Conservation (phyloP, 371 early-diverging fungal genomes). For the Apophysomyces elegans region DNA sequence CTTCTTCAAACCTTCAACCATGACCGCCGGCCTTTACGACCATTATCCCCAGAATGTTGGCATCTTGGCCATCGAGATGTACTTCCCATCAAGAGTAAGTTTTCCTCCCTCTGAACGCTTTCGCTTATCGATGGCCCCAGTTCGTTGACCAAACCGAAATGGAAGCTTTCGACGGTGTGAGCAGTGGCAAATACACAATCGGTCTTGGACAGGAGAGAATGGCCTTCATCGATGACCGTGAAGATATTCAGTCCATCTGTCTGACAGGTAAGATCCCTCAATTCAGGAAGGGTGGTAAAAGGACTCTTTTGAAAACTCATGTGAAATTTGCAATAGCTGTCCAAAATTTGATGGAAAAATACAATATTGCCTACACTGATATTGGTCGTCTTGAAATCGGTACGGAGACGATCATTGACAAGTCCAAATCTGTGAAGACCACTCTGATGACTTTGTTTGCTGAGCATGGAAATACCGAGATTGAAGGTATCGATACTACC, state of each 20-base stretch:
- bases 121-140: conserved; percentile 40
- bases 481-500: conserved; percentile 97
- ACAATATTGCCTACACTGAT: conserved; percentile 80
- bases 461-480: conserved; percentile 88
- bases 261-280: conserved; percentile 72
- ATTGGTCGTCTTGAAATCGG: conserved; percentile 98
- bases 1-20: conserved; percentile 13
- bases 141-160: conserved; percentile 87
- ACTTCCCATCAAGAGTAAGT: conserved; percentile 80
- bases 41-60: conserved; percentile 86
- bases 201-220: conserved; percentile 96
- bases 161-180: conserved; percentile 92
- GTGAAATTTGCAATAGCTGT: conserved; percentile 64
- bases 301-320: too few relatives aligned
- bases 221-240: conserved; percentile 95
- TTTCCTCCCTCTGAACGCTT: neutral
- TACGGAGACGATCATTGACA: conserved; percentile 98
- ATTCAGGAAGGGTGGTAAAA: conserved; percentile 4
- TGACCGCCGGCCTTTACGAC: conserved; percentile 38
- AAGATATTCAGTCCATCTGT: conserved; percentile 94
- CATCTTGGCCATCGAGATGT: conserved; percentile 91
- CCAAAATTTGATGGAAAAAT: conserved; percentile 88
- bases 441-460: conserved; percentile 94
- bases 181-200: conserved; percentile 96
- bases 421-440: conserved; percentile 96